These are phyloP conservation scores for Ceratocystis cubensis DNA, from an alignment of 2,329 filamentous ascomycete genomes.

Conservation along the genomic window DNA sequence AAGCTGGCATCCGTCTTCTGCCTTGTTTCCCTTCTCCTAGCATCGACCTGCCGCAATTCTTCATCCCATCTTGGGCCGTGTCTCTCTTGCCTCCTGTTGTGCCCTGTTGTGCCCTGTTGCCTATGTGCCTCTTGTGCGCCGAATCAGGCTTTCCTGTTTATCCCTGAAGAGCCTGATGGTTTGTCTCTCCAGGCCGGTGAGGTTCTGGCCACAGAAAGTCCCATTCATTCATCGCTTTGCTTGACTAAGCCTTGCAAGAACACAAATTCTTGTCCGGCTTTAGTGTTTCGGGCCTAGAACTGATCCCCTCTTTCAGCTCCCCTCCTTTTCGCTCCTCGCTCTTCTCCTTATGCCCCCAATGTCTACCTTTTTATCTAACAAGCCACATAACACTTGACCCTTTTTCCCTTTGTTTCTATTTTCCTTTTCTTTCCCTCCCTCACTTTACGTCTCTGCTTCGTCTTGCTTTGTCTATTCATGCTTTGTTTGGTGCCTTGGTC, in stretches of 20 bases:
- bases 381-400: neutral
- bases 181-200: neutral
- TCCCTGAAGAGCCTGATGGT: too few relatives aligned
- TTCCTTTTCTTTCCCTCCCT: neutral
- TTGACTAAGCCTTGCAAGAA: neutral
- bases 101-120: neutral
- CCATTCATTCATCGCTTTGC: neutral
- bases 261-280: neutral
- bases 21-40: neutral
- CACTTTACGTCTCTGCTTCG: neutral
- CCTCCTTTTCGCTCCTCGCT: conserved; percentile 3
- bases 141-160: too few relatives aligned
- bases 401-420: neutral
- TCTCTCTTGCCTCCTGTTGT: neutral
- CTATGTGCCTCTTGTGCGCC: neutral
- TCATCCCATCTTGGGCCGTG: neutral
- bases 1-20: neutral
- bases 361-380: neutral
- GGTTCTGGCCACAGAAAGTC: neutral
- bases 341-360: neutral
- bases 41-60: neutral
- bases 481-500: conserved; percentile 2
- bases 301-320: conserved; percentile 7
- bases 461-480: neutral
- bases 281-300: conserved; percentile 5